Base-by-base conservation (phyloP, 2,329 filamentous ascomycete species). In the Stagonosporopsis vannaccii region DNA sequence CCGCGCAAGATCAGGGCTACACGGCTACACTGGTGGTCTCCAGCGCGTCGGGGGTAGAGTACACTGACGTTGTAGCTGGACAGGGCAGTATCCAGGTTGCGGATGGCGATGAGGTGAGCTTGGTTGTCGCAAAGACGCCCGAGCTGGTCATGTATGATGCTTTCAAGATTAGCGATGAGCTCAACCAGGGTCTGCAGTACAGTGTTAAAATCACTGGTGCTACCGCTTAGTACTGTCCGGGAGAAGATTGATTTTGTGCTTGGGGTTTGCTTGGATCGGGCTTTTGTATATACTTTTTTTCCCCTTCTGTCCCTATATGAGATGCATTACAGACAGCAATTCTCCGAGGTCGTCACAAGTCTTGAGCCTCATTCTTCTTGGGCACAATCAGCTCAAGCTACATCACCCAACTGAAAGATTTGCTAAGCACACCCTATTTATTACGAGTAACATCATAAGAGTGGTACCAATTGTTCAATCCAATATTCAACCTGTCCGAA, bases 111-210 rank as follows among this genome's bases (percentile, higher is more conserved):
- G 61, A 61, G 30, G 61, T 48, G 4, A 30, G 33, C 12, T 20
- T 63, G 7, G 61, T 63, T 6, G 44, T 63, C 15, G 61, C 59
- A 12, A 61, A 58, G 42, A 63, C 61, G 17, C 61, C 59, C n/a
- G 41, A 53, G 42, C 36, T 63, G 9, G 45, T 54, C 12, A 44
- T 30, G 45, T 60, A 63, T 44, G 61, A 63, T 47, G 39, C 61
- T 1, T 63, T 63, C 23, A 43, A 35, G 22, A 46, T 63, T 23
- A 30, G 58, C 2, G 39, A n/a, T 3, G 56, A 49, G 20, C 17
- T 61, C n/a, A 59, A 51, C 8, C 44, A 51, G 42, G 59, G 59
- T 2, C 20, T 62, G 50, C 50, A 58, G 28, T 62, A 61, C 30
- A 59, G 45, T 37, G 32, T 63, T 7, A 51, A 44, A 28, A 42